Evolutionary conservation across 192 early-diverging fungal genomes (phyloP), one percentile per base, ranked within the genome.

Genomic region (Rhizoclosmatium sp.): DNA sequence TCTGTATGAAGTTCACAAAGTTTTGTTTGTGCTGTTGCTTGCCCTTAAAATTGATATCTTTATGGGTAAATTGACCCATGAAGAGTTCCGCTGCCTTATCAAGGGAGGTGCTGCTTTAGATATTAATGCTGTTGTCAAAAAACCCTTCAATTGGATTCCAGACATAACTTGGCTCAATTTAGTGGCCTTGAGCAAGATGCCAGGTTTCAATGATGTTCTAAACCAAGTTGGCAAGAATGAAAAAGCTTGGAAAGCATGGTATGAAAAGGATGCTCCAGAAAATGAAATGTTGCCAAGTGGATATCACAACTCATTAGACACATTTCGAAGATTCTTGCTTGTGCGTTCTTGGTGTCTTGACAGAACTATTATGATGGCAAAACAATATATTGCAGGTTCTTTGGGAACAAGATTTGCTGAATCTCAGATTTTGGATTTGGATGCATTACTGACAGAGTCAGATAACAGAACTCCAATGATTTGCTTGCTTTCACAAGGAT

Each of bases 141-240:
- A 91, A 66, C 90, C 90, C 4, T 91, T 91, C 78, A 88, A 87
- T 78, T 91, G 90, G 90, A 91, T 91, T 80, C 89, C 88, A 40
- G 90, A 91, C 67, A 89, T 89, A 77, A 91, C 90, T 2, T 91
- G 90, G 90, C 81, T 91, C 44, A 91, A 91, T 69, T 69, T 91
- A 39, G 87, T 89, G 3, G 90, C 90, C 0, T 56, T 91, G 45
- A 86, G 85, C 83, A 91, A 91, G 58, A 87, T 91, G 88, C 84
- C 84, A 61, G 89, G 88, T 0, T 91, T 91, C 74, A 88, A 70
- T 49, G 90, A 91, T 78, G 71, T 91, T n/a, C 77, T 91, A 7
- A 91, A 91, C 69, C 90, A 91, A 74, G 85, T 91, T 45, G 87
- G 88, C 44, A 91, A 91, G 77, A 91, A 91, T 77, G 90, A 91